Evolutionary conservation across 2,329 filamentous ascomycete species (phyloP), one percentile per base, ranked within the genome.

Genomic region (Alternaria consortialis): DNA sequence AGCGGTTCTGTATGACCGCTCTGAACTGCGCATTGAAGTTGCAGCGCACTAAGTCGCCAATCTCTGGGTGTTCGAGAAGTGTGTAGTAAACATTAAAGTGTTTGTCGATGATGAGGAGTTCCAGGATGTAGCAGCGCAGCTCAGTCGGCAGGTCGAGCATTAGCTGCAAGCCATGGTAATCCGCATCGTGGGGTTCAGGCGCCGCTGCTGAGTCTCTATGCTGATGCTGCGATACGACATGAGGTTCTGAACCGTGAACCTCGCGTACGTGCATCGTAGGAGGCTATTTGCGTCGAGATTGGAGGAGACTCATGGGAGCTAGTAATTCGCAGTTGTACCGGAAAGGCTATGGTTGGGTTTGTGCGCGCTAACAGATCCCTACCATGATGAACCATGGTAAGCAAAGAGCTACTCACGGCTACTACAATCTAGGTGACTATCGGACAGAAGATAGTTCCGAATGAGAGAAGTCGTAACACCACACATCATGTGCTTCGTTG

Each of bases 41-140:
- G 54, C 54, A 52, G 37, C 54, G 46, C 13, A 57, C 46, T 7
- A 57, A 20, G 7, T 57, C 54, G 13, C 54, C 2, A 25, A 57
- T n/a, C 9, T 57, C 54, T 0, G 15, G 36, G 4, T 57, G 46
- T 51, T 57, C 46, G 20, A 57, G 34, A 2, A 57, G 54, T 23
- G 37, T 52, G 29, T 44, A 23, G 4, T 56, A 43, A 17, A 44
- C 44, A 13, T 50, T 36, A 5, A 51, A 27, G 2, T 4, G 4
- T 7, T 20, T 23, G 27, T 51, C 37, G 27, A 17, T 11, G 17
- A 56, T 40, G 17, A 56, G 44, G n/a, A 40, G 37, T 9, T 50
- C 32, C 4, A 56, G 5, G 4, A 56, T 56, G 17, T 32, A 15
- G 8, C 44, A 56, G 39, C 46, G 27, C 5, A 56, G 46, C 44